Base-by-base conservation (phyloP, 176 grass and related monocot species). In the Elaeis guineensis region DNA sequence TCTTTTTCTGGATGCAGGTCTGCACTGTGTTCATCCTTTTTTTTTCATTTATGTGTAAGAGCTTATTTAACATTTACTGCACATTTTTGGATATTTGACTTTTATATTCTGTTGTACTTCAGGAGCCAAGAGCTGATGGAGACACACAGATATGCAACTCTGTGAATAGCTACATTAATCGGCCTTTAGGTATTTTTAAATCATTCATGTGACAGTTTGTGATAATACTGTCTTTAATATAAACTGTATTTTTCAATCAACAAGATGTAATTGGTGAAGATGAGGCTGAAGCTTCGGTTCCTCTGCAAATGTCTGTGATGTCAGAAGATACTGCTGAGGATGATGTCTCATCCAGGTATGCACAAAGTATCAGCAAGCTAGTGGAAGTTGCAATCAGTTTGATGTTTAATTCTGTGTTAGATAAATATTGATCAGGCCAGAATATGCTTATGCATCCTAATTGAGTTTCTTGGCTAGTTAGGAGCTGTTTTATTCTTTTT, bases 1-100 rank as follows among this genome's bases (percentile, higher is more conserved):
- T 83, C 57, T 98, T 98, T 74, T 85, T 92, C 35, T 98, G 93
- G 87, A 92, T 98, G 93, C 93, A 98, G 88, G 93, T 98, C 18
- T 54, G 54, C 55, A 44, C 14, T 44, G 35, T 44, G 35, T 9
- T 12, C 35, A 44, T 44, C 35, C 9, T 30, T 29, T 29, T 29
- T 30, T 30, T 7, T 30, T 30, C 5, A 0, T 44, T 44, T 44
- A 3, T 8, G 9, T 12, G 8, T 44, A 44, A 44, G 35, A 44
- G 35, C 11, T 44, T 44, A 39, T 25, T 56, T 65, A 19, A 19
- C 4, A 26, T 69, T 44, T 61, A 15, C 26, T 49, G 21, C 2
- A 18, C 14, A 12, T 54, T 52, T 55, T 63, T 48, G 14, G 50
- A 54, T 73, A 23, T 3, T 25, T 19, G 63, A 16, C 51, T 39